Conservation (phyloP, 371 early-diverging fungal genomes). For the Saksenaea vasiformis region DNA sequence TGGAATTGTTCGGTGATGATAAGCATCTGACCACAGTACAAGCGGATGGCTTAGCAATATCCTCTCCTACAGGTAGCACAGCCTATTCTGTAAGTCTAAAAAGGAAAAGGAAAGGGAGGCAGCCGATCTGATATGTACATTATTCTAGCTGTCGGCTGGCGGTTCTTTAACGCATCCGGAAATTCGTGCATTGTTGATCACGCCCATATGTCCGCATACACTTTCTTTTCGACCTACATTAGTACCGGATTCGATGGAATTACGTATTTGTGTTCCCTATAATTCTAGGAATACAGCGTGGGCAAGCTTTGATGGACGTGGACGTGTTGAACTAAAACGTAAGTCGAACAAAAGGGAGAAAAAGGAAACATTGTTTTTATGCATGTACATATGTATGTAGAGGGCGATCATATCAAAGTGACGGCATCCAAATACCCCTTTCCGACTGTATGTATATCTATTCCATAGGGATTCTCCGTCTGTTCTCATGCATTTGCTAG, state of each 20-base stretch:
- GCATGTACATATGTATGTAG: too few relatives aligned
- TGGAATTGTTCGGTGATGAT: slow-evolving; percentile 92
- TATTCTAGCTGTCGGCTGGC: slow-evolving; percentile 78
- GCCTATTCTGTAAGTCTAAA: slow-evolving; percentile 79
- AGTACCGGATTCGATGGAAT: slow-evolving; percentile 88
- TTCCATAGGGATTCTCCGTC: slow-evolving; percentile 41
- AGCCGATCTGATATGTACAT: not conserved
- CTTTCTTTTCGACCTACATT: slow-evolving; percentile 94
- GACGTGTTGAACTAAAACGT: slow-evolving; percentile 83
- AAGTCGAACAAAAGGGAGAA: slow-evolving; percentile 8
- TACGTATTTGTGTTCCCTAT: slow-evolving; percentile 78
- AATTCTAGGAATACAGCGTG: slow-evolving; percentile 81
- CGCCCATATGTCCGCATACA: slow-evolving; percentile 96
- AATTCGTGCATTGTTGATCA: slow-evolving; percentile 88
- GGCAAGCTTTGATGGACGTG: slow-evolving; percentile 91
- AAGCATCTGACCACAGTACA: slow-evolving; percentile 82
- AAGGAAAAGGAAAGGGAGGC: not conserved
- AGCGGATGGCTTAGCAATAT: slow-evolving; percentile 90
- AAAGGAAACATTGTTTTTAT: too few relatives aligned
- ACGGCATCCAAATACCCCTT: slow-evolving; percentile 85
- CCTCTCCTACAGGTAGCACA: slow-evolving; percentile 97
- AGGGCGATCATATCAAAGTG: slow-evolving; percentile 88
- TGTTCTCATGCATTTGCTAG: not conserved
- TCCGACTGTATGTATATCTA: slow-evolving; percentile 58
- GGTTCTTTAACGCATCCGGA: slow-evolving; percentile 95